Base-by-base conservation (phyloP, 2,329 filamentous ascomycete genomes). In the Dothideomycetes sp. region DNA sequence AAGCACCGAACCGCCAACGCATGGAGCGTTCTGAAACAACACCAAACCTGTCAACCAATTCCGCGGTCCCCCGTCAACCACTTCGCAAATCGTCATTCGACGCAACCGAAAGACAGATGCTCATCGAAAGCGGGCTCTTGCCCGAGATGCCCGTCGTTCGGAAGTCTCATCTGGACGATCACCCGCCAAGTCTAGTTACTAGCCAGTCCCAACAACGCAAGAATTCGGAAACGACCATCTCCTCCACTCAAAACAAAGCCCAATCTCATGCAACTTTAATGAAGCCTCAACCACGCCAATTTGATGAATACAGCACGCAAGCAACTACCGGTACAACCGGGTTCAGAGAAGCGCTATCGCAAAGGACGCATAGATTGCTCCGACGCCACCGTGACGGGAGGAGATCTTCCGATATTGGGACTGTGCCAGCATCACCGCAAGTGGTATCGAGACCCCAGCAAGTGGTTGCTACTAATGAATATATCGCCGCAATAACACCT, bases 301-400 rank as follows among this genome's bases (percentile, higher is more conserved):
- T n/a, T n/a, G n/a, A n/a, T n/a, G n/a, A n/a, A n/a, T n/a, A n/a
- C n/a, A 27, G n/a, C 16, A 40, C n/a, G 27, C 10, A 3, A 9
- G 23, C 35, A 44, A 23, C 6, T 24, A 13, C 7, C 16, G 13
- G 11, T 12, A 23, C 16, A 16, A 23, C 20, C 9, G 30, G 30
- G 9, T 25, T 44, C 3, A 29, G 42, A 16, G 31, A 35, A n/a
- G 20, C 41, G 4, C 12, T 43, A 4, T 31, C 24, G 4, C 56
- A 59, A 39, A 53, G 50, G 37, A 55, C 54, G 10, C 54, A 54
- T 24, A 47, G 45, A 22, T 48, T 60, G 34, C 53, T 60, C 45
- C 49, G 57, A 24, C 56, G 57, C 16, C 49, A 56, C 42, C 57
- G 51, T 41, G 55, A 51, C 40, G 30, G 33, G 23, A 7, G 23